A percentile compares a stretch with the other conserved stretches of the same genome.
These are phyloP conservation scores for Lipomyces yarrowii DNA, from an alignment of 1,139 yeast genomes.

Conservation along the genomic window DNA sequence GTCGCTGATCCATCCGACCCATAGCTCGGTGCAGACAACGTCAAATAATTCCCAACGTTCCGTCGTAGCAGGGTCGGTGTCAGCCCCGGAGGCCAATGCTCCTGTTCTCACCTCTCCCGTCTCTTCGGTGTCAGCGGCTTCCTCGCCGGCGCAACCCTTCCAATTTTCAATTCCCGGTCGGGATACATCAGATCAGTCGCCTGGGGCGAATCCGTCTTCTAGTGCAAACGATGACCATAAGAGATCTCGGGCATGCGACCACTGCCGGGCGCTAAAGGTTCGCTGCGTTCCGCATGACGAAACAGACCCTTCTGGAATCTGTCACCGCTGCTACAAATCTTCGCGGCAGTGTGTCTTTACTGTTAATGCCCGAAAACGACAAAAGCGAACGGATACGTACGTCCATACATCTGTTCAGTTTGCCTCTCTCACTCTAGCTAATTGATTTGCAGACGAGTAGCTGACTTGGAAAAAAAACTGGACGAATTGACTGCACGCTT, in stretches of 20 bases:
- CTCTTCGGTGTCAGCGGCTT: not conserved
- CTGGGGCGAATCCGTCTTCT: not conserved
- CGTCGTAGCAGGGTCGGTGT: not conserved
- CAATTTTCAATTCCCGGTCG: not conserved
- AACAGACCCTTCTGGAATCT: conserved; percentile 61
- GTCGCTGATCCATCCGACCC: conserved; percentile 5
- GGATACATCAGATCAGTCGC: not conserved
- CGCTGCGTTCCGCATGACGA: conserved; percentile 76
- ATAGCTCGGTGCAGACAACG: not conserved
- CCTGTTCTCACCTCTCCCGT: not conserved
- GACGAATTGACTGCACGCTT: conserved; percentile 40
- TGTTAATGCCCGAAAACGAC: conserved; percentile 59
- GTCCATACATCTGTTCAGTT: not conserved
- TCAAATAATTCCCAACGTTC: not conserved
- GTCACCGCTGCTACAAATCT: conserved; percentile 71
- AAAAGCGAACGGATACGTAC: conserved; percentile 42
- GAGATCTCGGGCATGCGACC: conserved; percentile 64
- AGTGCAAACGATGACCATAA: conserved; percentile 16
- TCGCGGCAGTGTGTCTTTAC: conserved; percentile 69
- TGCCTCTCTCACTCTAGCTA: not conserved
- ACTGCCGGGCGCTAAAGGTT: conserved; percentile 79
- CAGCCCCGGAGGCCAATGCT: not conserved
- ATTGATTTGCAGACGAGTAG: conserved; percentile 37
- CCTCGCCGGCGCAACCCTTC: not conserved
- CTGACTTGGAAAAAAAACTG: conserved; percentile 44